Evolutionary conservation across 352 stramenopile species (phyloP), one percentile per base, ranked within the genome.

Genomic region (Phytophthora aleatoria): DNA sequence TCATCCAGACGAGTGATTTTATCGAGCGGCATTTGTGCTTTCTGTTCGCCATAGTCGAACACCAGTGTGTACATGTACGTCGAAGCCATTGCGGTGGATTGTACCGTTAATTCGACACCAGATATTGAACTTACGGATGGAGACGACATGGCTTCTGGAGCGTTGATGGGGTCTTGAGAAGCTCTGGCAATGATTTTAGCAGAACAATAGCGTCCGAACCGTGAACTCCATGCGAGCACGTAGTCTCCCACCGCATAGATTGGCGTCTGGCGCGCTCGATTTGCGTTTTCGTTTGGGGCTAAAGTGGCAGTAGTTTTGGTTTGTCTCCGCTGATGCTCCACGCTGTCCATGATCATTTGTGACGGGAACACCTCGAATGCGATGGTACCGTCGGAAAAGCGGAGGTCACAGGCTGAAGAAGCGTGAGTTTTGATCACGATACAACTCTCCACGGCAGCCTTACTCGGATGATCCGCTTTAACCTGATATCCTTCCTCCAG

Each of bases 321-420:
- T 5, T 59, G 36, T 24, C 28, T 59, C 16, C 50, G 61, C 42
- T 67, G 67, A 12, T 71, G 54, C 45, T 71, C 55, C 8, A 64
- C 49, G 11, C 57, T 75, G 45, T 92, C 81, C 11, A 91, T 60
- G 11, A 91, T 85, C 84, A 92, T 92, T 68, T 92, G 84, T 8
- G 84, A 90, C 7, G 84, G 84, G 38, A 89, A 92, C 5, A 92
- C 80, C 16, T 89, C 78, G 16, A 91, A 90, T 6, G 80, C 70
- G 38, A 92, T 92, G 10, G 82, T 92, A n/a, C 84, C 84, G 44
- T 92, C 84, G 3, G 76, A 78, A 64, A 92, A 92, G 3, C 80
- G 83, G 12, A 92, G 38, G 38, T 92, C 84, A 56, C 81, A 92
- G 1, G 84, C 81, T 3, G 74, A 77, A 41, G 74, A 87, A 44